Conservation (phyloP, 768 basidiomycete genomes). For the Candolleomyces efflorescens region DNA sequence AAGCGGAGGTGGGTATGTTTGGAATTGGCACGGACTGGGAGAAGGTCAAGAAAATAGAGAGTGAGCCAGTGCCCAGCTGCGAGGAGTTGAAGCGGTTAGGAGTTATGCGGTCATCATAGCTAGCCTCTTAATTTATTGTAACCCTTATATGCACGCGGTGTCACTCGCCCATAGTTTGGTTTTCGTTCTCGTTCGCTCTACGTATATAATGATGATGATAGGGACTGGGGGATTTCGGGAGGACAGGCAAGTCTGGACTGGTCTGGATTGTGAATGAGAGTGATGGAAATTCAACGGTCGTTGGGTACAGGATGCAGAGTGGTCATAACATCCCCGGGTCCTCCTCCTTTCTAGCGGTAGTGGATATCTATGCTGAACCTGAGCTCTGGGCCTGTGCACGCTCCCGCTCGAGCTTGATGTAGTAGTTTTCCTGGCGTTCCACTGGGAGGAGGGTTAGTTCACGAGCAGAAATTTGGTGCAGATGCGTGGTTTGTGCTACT, state of each 20-base stretch:
- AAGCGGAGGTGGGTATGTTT: conserved; percentile 81
- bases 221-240: background rate
- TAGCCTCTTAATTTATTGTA: conserved; percentile 20
- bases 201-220: background rate
- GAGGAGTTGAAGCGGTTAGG: conserved; percentile 69
- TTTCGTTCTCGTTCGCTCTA: background rate
- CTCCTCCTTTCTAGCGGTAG: background rate
- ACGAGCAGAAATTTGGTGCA: background rate
- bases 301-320: background rate
- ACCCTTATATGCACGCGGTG: conserved; percentile 4
- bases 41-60: conserved; percentile 70
- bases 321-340: background rate
- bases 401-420: conserved; percentile 77
- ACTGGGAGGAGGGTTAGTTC: conserved; percentile 42
- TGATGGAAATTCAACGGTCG: background rate
- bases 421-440: conserved; percentile 78
- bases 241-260: conserved; percentile 1
- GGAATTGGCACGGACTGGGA: conserved; percentile 93
- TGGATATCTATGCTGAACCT: background rate
- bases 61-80: conserved; percentile 70
- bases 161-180: background rate
- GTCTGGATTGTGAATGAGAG: conserved; percentile 10
- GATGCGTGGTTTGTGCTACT: conserved; percentile 28
- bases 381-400: conserved; percentile 27
- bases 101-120: conserved; percentile 28